Base-by-base conservation (phyloP, 2,329 filamentous ascomycete genomes). In the Fusarium liriodendri region DNA sequence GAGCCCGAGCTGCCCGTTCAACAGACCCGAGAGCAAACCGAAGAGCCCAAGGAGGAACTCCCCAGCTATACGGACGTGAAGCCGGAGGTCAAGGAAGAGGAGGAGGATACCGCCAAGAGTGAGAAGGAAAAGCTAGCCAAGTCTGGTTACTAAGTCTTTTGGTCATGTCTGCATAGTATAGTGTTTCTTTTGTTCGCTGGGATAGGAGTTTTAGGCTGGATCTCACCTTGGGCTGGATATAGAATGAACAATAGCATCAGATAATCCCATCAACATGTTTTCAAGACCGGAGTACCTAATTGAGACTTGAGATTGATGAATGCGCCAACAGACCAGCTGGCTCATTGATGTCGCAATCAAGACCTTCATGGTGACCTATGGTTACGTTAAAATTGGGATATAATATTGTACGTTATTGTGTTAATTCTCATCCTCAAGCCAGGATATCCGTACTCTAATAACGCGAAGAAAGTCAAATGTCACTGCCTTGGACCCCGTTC, bases 61-160 rank as follows among this genome's bases (percentile, higher is more conserved):
- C 63, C 77, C 8, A 58, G 33, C 7, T 75, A 78, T 35, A 69
- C 70, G 25, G 54, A 70, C 25, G 63, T 62, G 25, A 52, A 72
- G 22, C 61, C 59, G 9, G 64, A 64, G 1, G 37, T 64, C 4
- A 57, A 73, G 42, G 72, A 76, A 7, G 72, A 74, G 1, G 58
- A 66, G 2, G 58, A 67, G 10, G 62, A 70, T 7, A 71, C 61
- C n/a, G 35, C 71, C 29, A 38, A 71, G 20, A 72, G 74, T 11
- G 79, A 80, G 62, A 81, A 81, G 74, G 73, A 77, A 40, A 76
- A 62, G 37, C 76, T 80, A 6, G 74, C 77, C 62, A 75, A 72
- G 45, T 75, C 71, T 4, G 73, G 73, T 29, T 77, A 77, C 7
- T 78, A 18, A 18, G 25, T 37, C 32, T 8, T 35, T 40, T n/a